Evolutionary conservation across 2,329 filamentous ascomycete species (phyloP).

Genomic region (Epichloe gansuensis): DNA sequence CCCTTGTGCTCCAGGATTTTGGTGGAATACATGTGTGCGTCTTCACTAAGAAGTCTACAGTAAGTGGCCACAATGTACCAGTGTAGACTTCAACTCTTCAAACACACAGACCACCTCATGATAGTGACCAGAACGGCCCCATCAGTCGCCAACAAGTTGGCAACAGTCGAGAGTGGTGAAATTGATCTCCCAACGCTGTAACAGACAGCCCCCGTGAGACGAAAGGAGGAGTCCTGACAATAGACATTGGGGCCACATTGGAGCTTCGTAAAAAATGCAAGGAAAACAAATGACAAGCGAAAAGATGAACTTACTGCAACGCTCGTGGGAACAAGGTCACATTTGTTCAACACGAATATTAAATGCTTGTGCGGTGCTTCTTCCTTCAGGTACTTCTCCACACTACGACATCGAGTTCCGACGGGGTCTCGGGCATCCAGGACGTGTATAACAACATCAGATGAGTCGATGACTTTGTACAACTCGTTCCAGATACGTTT

Average conservation of each 20-base stretch:
- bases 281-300: background rate
- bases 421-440: constrained; percentile 80
- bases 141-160: constrained; percentile 43
- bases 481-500: constrained; percentile 97
- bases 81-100: constrained; percentile 93
- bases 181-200: constrained; percentile 98
- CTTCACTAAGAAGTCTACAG: constrained; percentile 98
- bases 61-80: constrained; percentile 38
- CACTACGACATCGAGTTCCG: constrained; percentile 68
- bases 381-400: constrained; percentile 80
- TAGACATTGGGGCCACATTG: constrained; percentile 43
- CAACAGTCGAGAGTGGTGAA: constrained; percentile 29
- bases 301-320: constrained; percentile 69
- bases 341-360: constrained; percentile 31
- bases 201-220: constrained; percentile 79
- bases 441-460: constrained; percentile 91
- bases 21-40: constrained; percentile 53
- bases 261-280: constrained; percentile 8
- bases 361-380: constrained; percentile 96
- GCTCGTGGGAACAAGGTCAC: constrained; percentile 77
- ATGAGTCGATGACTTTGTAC: constrained; percentile 89
- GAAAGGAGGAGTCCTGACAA: constrained; percentile 75
- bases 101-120: constrained; percentile 69
- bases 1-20: background rate
- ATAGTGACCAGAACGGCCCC: constrained; percentile 80